phyloP scores from a whole-genome alignment of 495 filamentous ascomycete species.

The Parachaetomium inaequale region DNA sequence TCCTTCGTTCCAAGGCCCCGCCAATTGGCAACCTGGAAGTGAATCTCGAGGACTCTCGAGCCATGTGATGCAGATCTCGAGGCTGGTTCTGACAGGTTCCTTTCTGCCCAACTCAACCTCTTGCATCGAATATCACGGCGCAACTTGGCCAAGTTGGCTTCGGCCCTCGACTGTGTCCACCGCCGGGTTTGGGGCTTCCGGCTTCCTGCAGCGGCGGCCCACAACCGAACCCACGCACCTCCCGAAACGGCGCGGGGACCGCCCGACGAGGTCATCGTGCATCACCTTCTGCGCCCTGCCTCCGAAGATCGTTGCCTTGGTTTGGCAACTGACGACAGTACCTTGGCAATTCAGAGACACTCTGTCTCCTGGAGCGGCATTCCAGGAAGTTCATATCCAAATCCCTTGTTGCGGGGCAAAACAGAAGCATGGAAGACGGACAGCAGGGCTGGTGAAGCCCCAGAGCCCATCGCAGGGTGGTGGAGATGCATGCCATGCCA shows the following conservation, averaged over 20 bases:
- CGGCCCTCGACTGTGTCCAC: background rate
- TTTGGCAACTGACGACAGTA: background rate
- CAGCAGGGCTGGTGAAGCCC: too few species aligned
- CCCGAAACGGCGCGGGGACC: background rate
- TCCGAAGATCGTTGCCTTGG: slow-evolving; percentile 12
- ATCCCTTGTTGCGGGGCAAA: background rate
- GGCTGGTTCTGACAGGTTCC: too few species aligned
- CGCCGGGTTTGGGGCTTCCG: background rate
- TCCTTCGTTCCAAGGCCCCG: too few species aligned
- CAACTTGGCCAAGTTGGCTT: background rate
- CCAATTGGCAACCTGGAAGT: too few species aligned
- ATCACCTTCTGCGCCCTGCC: background rate
- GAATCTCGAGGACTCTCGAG: too few species aligned
- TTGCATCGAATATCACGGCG: too few species aligned
- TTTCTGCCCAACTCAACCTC: too few species aligned
- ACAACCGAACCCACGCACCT: background rate
- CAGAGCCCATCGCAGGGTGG: too few species aligned
- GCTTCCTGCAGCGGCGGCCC: background rate
- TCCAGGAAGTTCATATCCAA: background rate
- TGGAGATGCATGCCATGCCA: background rate
- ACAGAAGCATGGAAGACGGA: background rate
- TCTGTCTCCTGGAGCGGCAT: background rate
- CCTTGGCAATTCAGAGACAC: slow-evolving; percentile 1
- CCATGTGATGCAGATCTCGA: too few species aligned
- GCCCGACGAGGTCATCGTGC: slow-evolving; percentile 23